Evolutionary conservation across 441 rosid species (phyloP).

Genomic region (Macaranga tanarius): DNA sequence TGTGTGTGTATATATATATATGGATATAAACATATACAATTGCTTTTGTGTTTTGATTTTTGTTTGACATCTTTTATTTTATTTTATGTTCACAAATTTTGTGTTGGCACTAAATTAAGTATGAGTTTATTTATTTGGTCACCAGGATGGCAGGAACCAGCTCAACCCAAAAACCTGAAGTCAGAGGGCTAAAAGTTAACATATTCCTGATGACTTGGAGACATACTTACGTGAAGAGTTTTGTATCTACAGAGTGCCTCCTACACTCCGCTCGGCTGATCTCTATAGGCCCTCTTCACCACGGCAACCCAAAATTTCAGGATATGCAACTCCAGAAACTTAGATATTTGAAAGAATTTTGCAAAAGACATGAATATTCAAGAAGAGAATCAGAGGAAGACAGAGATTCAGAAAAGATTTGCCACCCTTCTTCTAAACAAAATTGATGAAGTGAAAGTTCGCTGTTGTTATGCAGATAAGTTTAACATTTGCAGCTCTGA

Average conservation of each 20-base stretch:
- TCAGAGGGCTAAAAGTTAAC: too few relatives aligned
- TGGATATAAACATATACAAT: too few relatives aligned
- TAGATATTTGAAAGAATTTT: slow-evolving; percentile 13
- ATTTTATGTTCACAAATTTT: too few relatives aligned
- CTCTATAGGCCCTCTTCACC: slow-evolving; percentile 17
- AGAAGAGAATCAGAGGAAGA: too few relatives aligned
- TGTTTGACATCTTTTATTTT: too few relatives aligned
- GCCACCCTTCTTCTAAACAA: background rate
- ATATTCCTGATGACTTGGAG: background rate
- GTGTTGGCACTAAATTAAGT: too few relatives aligned
- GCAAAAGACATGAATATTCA: too few relatives aligned
- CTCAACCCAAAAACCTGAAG: too few relatives aligned
- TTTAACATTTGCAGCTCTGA: background rate
- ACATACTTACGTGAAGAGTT: background rate
- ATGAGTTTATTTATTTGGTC: too few relatives aligned
- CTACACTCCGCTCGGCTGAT: background rate
- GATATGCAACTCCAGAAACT: slow-evolving; percentile 20
- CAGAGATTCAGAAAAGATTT: background rate
- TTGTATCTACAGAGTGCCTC: background rate
- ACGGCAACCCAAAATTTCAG: background rate
- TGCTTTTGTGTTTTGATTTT: too few relatives aligned
- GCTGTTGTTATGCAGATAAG: slow-evolving; percentile 11
- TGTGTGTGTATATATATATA: too few relatives aligned
- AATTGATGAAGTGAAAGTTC: slow-evolving; percentile 2
- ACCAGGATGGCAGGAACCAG: too few relatives aligned